Evolutionary conservation across 495 filamentous ascomycete species (phyloP), one percentile per base, ranked within the genome.

Genomic region (Hypoxylon trugodes): DNA sequence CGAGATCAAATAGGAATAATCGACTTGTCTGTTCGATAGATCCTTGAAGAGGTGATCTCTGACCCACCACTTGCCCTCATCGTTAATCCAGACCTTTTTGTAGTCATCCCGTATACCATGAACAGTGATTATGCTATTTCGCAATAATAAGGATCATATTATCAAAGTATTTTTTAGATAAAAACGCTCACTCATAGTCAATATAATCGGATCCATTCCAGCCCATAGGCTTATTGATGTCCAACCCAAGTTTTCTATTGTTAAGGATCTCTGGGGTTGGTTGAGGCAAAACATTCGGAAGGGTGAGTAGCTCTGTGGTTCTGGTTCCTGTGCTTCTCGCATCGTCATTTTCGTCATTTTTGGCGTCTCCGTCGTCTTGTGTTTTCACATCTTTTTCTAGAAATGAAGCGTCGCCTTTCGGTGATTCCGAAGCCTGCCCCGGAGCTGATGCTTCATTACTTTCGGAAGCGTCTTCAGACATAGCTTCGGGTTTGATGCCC

Each of bases 51-150:
- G 59, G 1, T 48, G 2, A n/a, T 30, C 21, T 12, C 38, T 38
- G 1, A 62, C 49, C 59, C 59, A 62, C 22, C 33, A 25, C 6
- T 6, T 30, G 12, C 49, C 41, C 3, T 35, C 32, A 10, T 36
- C 16, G 12, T 33, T 28, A 19, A 10, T 52, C 59, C 59, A 62
- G 18, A 50, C 50, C 12, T 40, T 62, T 6, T 33, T 48, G 15
- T 32, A 36, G 41, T 62, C 49, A 48, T 62, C 59, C 5, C 59
- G 59, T 37, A 62, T 19, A 12, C 59, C 59, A 22, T 62, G 59
- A 19, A 62, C 49, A 24, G 50, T 55, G 16, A 62, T 37, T n/a
- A 62, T 32, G 40, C 59, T 62, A 18, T 50, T 15, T 15, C n/a
- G n/a, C 7, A 15, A 4, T 18, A 10, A 7, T 46, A 2, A 46